phyloP scores from a whole-genome alignment of 2,329 filamentous ascomycete genomes.

The Neocucurbitaria cava region DNA sequence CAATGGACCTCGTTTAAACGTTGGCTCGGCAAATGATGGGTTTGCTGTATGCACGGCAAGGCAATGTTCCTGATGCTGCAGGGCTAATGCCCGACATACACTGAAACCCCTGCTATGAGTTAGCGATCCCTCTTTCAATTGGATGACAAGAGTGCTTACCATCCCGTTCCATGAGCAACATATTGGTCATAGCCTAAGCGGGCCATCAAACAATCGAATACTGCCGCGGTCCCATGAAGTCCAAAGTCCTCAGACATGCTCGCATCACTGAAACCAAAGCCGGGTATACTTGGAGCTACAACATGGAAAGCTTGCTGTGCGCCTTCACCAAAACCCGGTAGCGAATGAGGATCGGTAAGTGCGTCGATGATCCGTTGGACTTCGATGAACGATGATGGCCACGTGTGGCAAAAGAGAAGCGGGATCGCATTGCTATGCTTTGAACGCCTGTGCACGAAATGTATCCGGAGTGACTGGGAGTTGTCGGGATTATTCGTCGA shows the following conservation, averaged over 20 bases:
- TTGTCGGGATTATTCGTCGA: conserved; percentile 6
- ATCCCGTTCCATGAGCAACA: conserved; percentile 63
- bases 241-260: conserved; percentile 59
- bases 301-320: conserved; percentile 63
- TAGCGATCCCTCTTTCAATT: conserved; percentile 1
- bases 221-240: conserved; percentile 60
- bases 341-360: conserved; percentile 62
- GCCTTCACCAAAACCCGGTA: conserved; percentile 29
- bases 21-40: conserved; percentile 62
- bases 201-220: conserved; percentile 67
- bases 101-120: conserved; percentile 50
- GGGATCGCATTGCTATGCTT: conserved; percentile 63
- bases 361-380: conserved; percentile 62
- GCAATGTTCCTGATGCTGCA: conserved; percentile 59
- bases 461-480: conserved; percentile 59
- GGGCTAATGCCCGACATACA: conserved; percentile 56
- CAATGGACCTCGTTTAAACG: conserved; percentile 51
- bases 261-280: conserved; percentile 71
- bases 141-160: conserved; percentile 37
- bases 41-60: conserved; percentile 68
- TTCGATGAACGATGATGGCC: conserved; percentile 70
- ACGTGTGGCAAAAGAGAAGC: conserved; percentile 69
- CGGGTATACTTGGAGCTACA: conserved; percentile 71
- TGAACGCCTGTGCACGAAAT: conserved; percentile 70
- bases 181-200: conserved; percentile 66